A percentile compares a stretch with the other conserved stretches of the same genome.
Evolutionary conservation across 306 rosid genomes (phyloP).

Genomic region (Quercus gilva): DNA sequence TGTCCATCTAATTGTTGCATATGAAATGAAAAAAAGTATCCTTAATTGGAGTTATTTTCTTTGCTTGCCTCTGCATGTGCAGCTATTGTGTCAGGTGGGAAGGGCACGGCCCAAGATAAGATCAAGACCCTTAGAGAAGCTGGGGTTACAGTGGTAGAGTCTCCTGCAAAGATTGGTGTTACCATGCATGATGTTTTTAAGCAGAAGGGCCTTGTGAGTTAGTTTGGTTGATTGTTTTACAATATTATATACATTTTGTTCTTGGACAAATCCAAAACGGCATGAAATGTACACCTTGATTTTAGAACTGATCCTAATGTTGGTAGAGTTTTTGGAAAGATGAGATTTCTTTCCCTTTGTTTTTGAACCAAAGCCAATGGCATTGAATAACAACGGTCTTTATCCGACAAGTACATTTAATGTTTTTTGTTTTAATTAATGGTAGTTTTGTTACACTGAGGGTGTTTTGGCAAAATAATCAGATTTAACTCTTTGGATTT

Average conservation of each 20-base stretch:
- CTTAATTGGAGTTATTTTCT: constrained; percentile 7
- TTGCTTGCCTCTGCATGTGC: constrained; percentile 40
- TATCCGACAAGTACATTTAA: background rate
- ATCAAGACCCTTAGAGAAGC: constrained; percentile 81
- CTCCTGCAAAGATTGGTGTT: constrained; percentile 90
- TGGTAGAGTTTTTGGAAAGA: background rate
- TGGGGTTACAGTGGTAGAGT: constrained; percentile 93
- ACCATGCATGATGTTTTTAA: constrained; percentile 88
- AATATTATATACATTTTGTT: background rate
- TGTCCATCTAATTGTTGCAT: background rate
- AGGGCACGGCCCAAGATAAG: constrained; percentile 98
- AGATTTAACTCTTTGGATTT: no score
- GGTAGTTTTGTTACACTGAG: no score
- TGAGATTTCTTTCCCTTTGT: background rate
- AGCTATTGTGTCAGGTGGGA: constrained; percentile 99
- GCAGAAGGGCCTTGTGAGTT: constrained; percentile 80
- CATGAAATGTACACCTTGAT: background rate
- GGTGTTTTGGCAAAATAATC: no score
- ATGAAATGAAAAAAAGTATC: background rate
- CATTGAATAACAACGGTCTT: background rate
- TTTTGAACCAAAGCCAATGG: background rate
- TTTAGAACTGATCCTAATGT: background rate
- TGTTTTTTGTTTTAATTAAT: background rate
- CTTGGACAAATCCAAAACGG: background rate
- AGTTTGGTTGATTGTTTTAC: constrained; percentile 25